Percentiles rank a stretch among this genome's conserved stretches.
Evolutionary conservation across 345 rosid genomes (phyloP).

Genomic region (Viola odorata): DNA sequence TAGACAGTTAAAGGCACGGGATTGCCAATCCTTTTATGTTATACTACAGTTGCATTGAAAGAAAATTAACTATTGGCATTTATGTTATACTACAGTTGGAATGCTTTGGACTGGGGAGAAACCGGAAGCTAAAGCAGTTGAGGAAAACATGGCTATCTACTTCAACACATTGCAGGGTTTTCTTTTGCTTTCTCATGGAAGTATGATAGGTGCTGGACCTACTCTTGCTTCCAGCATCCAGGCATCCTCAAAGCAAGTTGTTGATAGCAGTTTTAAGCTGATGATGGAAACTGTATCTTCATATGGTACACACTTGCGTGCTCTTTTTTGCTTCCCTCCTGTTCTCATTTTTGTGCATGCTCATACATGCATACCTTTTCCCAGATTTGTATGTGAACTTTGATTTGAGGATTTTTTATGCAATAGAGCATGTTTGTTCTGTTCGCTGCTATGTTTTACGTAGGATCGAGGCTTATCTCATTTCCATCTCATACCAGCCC

Average conservation of each 20-base stretch:
- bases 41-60: neutral
- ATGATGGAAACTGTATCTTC: constrained; percentile 61
- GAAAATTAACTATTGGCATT: constrained; percentile 1
- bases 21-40: neutral
- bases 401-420: neutral
- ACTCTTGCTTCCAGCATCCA: constrained; percentile 69
- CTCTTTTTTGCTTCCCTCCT: neutral
- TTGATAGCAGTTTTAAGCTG: constrained; percentile 78
- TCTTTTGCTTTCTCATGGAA: constrained; percentile 71
- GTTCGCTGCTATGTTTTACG: neutral
- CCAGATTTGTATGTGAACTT: neutral
- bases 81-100: constrained; percentile 46
- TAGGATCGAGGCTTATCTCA: neutral
- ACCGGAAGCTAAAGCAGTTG: constrained; percentile 60
- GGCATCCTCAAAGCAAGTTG: constrained; percentile 58
- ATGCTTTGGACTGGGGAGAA: constrained; percentile 81
- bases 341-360: neutral
- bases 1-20: no score
- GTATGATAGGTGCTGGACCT: constrained; percentile 73
- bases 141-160: constrained; percentile 62
- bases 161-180: constrained; percentile 79
- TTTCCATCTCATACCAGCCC: no score
- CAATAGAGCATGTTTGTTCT: neutral
- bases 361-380: neutral
- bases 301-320: constrained; percentile 38